A percentile compares a stretch with the other conserved stretches of the same genome.
phyloP scores from a whole-genome alignment of 2,329 filamentous ascomycete genomes.

The Aspergillus novofumigatus region DNA sequence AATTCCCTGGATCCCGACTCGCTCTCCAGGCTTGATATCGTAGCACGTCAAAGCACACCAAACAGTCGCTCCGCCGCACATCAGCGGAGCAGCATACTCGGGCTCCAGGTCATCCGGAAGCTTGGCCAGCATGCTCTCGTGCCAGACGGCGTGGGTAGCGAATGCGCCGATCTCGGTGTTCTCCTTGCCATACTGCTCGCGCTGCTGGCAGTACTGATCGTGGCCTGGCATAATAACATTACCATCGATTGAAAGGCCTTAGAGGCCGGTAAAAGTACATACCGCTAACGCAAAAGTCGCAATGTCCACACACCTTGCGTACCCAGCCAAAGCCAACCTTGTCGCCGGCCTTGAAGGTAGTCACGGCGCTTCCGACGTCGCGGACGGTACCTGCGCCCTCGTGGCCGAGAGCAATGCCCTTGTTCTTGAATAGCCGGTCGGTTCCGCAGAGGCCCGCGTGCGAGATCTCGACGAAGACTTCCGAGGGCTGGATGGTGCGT shows the following conservation, averaged over 20 bases:
- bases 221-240: slow-evolving; percentile 1
- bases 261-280: neutral
- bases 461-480: slow-evolving; percentile 19
- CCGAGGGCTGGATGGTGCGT: slow-evolving; percentile 6
- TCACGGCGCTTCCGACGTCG: slow-evolving; percentile 42
- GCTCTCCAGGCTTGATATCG: slow-evolving; percentile 6
- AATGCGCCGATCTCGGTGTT: slow-evolving; percentile 30
- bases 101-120: slow-evolving; percentile 1
- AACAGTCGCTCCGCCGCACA: slow-evolving; percentile 11
- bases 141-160: slow-evolving; percentile 27
- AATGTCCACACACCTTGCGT: slow-evolving; percentile 25
- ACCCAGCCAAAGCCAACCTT: slow-evolving; percentile 31
- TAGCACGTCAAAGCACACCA: slow-evolving; percentile 7
- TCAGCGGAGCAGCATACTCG: slow-evolving; percentile 7
- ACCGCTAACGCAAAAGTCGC: slow-evolving; percentile 27
- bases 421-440: slow-evolving; percentile 16
- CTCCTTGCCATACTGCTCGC: slow-evolving; percentile 22
- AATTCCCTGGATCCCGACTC: slow-evolving; percentile 10
- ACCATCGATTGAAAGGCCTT: neutral
- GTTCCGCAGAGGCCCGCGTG: slow-evolving; percentile 22
- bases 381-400: slow-evolving; percentile 52
- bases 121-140: slow-evolving; percentile 7
- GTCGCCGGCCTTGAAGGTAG: slow-evolving; percentile 42
- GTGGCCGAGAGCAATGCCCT: slow-evolving; percentile 43
- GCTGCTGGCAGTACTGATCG: slow-evolving; percentile 23